Conservation (phyloP, 2,329 filamentous ascomycete genomes). For the Fusarium phyllophilum region DNA sequence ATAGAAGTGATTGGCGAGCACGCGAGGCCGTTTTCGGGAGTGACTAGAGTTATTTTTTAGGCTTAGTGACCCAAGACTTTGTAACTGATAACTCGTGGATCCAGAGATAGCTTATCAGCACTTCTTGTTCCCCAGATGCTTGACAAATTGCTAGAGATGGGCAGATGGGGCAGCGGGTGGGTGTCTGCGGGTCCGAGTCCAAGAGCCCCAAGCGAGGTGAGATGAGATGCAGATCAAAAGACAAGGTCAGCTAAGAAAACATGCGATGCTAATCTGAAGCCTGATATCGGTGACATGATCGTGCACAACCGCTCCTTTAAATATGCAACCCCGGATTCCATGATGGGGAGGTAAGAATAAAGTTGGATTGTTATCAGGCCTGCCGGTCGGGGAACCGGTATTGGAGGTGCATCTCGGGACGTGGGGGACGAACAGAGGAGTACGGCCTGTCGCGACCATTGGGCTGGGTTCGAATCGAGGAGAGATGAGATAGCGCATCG, state of each 20-base stretch:
- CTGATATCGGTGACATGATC: not conserved
- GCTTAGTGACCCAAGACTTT: slow-evolving; percentile 31
- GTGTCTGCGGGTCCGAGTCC: slow-evolving; percentile 33
- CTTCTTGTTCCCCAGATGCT: slow-evolving; percentile 17
- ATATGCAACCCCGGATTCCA: slow-evolving; percentile 14
- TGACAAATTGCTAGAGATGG: slow-evolving; percentile 30
- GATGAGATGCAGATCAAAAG: slow-evolving; percentile 17
- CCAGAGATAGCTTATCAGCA: slow-evolving; percentile 45
- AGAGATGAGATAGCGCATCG: slow-evolving; percentile 28
- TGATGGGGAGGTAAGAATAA: slow-evolving; percentile 1
- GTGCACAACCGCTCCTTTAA: slow-evolving; percentile 10
- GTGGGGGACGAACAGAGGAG: slow-evolving; percentile 34
- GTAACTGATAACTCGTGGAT: slow-evolving; percentile 34
- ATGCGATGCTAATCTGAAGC: slow-evolving; percentile 17
- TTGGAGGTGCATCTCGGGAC: slow-evolving; percentile 14
- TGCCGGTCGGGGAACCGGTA: slow-evolving; percentile 5
- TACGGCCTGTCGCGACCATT: slow-evolving; percentile 11
- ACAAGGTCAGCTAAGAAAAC: slow-evolving; percentile 16
- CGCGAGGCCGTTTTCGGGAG: slow-evolving; percentile 34
- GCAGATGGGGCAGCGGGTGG: slow-evolving; percentile 23
- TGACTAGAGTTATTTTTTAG: slow-evolving; percentile 25
- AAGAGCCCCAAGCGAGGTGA: slow-evolving; percentile 19
- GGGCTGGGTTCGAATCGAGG: slow-evolving; percentile 19
- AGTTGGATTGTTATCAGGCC: slow-evolving; percentile 30
- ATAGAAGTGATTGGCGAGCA: slow-evolving; percentile 11